Base-by-base conservation (phyloP, 2,329 filamentous ascomycete genomes). In the Coleophoma cylindrospora region DNA sequence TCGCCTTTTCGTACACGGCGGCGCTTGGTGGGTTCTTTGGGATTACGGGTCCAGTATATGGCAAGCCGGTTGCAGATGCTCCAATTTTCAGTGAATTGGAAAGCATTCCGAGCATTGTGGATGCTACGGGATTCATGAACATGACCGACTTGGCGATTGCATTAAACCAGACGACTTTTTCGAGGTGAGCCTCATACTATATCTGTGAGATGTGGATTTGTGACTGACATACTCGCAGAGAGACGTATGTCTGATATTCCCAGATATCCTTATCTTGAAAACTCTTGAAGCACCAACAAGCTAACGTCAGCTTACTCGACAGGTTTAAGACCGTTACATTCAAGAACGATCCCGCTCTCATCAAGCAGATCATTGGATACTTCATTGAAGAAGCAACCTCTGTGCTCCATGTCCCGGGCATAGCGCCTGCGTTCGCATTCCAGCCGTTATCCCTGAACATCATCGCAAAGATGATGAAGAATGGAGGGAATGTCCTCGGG, bases 401-500 rank as follows among this genome's bases (percentile, higher is more conserved):
- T 10, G 43, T 60, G 2, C 44, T 47, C 2, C 45, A 53, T 37
- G 50, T 56, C 15, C 34, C 51, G 11, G 49, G 50, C 11, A 17
- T 59, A 14, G 9, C 51, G 2, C 58, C 59, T 9, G 47, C 49
- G 10, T 43, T 58, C 13, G 51, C 52, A 13, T 55, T 59, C 19
- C 59, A 61, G 43, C 57, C 57, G 10, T 40, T 59, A 9, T 56
- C 57, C 6, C 14, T 50, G 4, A 51, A 54, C 3, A 57, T 58
- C 19, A 57, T 59, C 13, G 45, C 45, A 5, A 40, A 61, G 1
- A 57, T 59, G 48, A 15, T 22, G 11, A 50, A 53, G 32, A 54
- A 56, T 34, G 57, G 60, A 7, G 59, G 59, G 1, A 62, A 62
- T 51, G 48, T 46, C n/a, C 50, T 62, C 2, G 59, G 59, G n/a